Evolutionary conservation across 2,329 filamentous ascomycete species (phyloP), one percentile per base, ranked within the genome.

Genomic region (Pyricularia grisea): DNA sequence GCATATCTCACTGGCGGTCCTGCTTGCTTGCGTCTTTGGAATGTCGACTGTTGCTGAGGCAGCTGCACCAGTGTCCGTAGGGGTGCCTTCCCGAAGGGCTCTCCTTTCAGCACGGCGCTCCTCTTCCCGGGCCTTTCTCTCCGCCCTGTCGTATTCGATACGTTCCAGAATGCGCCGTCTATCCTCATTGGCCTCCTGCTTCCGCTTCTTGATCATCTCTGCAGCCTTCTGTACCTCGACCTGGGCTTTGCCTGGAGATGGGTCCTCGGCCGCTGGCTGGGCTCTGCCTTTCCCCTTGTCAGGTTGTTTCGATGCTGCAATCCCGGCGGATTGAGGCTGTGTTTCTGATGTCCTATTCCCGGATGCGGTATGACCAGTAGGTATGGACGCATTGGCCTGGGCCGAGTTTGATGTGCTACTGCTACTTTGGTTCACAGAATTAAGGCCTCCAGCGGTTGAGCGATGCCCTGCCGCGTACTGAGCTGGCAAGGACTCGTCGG

Each of bases 91-190:
- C 4, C 23, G 23, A 1, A 31, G 42, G 14, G 69, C 69, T 74
- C 63, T 73, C 73, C 72, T 78, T 73, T 80, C 80, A 69, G 78
- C 78, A 76, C 84, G 83, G 50, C 83, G 79, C 70, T 82, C 80
- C 27, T 84, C 83, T 10, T 86, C 84, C 60, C 83, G 81, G 68
- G 86, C 81, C 71, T 85, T 87, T 17, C 92, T 85, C 70, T 89
- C 90, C 12, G 84, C 84, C 75, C 90, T 92, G 79, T 96, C 92
- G 70, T 90, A 87, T 74, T 93, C 90, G 71, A 96, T 93, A 58
- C 88, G 87, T 72, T 88, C 87, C 64, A 94, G 82, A 68, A 96
- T 90, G 1, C 91, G 85, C 69, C 88, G 85, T 55, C 90, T 84
- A 75, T 95, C 92, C 64, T 90, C 85, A 65, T 86, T 83, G 2